phyloP scores from a whole-genome alignment of 2,329 filamentous ascomycete species.

The Fusarium oligoseptatum region DNA sequence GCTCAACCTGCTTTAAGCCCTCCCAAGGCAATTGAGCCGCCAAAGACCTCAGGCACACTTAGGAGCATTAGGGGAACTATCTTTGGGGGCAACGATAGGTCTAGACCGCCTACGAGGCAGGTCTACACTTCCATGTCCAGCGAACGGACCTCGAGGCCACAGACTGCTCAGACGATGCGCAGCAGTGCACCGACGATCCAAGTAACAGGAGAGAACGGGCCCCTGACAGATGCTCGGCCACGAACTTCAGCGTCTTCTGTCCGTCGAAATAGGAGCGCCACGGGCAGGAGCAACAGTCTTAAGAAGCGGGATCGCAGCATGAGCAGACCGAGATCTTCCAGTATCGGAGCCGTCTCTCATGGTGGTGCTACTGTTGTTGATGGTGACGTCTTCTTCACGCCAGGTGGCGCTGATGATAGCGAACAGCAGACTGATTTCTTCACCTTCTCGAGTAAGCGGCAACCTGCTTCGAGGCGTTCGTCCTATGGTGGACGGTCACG shows the following conservation, averaged over 20 bases:
- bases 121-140: slow-evolving; percentile 51
- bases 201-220: slow-evolving; percentile 75
- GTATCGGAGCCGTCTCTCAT: slow-evolving; percentile 55
- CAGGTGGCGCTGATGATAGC: slow-evolving; percentile 55
- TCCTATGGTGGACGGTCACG: slow-evolving; percentile 59
- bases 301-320: slow-evolving; percentile 66
- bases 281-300: slow-evolving; percentile 64
- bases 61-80: slow-evolving; percentile 81
- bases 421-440: slow-evolving; percentile 61
- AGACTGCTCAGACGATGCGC: slow-evolving; percentile 59
- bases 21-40: slow-evolving; percentile 64
- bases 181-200: slow-evolving; percentile 78
- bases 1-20: slow-evolving; percentile 60
- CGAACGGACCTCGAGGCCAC: slow-evolving; percentile 54
- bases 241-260: slow-evolving; percentile 51
- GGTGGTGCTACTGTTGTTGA: slow-evolving; percentile 60
- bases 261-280: slow-evolving; percentile 59
- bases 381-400: slow-evolving; percentile 65
- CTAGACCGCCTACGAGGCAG: slow-evolving; percentile 58
- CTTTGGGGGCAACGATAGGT: slow-evolving; percentile 73
- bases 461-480: slow-evolving; percentile 54
- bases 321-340: slow-evolving; percentile 61
- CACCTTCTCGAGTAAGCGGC: slow-evolving; percentile 56
- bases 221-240: slow-evolving; percentile 50
- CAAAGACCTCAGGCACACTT: slow-evolving; percentile 79